Percentiles rank a stretch among this genome's conserved stretches.
Conservation (phyloP, 371 early-diverging fungal species). For the Lichtheimia hyalospora region DNA sequence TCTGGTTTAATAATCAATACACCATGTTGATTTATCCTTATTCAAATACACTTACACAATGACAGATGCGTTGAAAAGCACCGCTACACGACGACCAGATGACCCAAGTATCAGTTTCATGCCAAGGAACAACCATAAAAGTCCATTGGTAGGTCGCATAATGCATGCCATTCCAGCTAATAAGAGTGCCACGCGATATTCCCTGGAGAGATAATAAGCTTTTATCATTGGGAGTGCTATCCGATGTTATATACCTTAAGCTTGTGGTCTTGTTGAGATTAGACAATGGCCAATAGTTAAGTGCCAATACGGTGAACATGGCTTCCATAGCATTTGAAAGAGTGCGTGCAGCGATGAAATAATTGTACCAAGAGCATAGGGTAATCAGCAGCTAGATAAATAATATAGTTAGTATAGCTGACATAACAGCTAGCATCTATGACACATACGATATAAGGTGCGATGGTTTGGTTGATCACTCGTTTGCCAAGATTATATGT, state of each 20-base stretch:
- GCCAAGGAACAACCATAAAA: constrained; percentile 81
- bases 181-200: constrained; percentile 50
- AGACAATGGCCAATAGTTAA: constrained; percentile 75
- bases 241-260: not conserved
- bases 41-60: constrained; percentile 25
- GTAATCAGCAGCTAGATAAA: constrained; percentile 66
- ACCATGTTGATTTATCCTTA: not conserved
- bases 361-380: constrained; percentile 81
- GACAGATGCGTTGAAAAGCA: constrained; percentile 29
- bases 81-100: constrained; percentile 6
- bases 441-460: constrained; percentile 34
- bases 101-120: constrained; percentile 41
- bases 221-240: not conserved
- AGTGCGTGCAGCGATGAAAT: constrained; percentile 72
- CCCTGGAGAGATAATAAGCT: constrained; percentile 14
- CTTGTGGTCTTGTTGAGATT: not conserved
- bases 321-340: constrained; percentile 76
- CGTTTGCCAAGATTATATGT: constrained; percentile 69
- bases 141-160: constrained; percentile 82
- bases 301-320: constrained; percentile 60
- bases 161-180: constrained; percentile 80
- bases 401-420: not conserved
- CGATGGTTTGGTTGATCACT: constrained; percentile 32
- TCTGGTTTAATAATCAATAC: not conserved
- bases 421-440: not conserved